phyloP scores from a whole-genome alignment of 805 yeast genomes.

The Wickerhamiella spandovensis region DNA sequence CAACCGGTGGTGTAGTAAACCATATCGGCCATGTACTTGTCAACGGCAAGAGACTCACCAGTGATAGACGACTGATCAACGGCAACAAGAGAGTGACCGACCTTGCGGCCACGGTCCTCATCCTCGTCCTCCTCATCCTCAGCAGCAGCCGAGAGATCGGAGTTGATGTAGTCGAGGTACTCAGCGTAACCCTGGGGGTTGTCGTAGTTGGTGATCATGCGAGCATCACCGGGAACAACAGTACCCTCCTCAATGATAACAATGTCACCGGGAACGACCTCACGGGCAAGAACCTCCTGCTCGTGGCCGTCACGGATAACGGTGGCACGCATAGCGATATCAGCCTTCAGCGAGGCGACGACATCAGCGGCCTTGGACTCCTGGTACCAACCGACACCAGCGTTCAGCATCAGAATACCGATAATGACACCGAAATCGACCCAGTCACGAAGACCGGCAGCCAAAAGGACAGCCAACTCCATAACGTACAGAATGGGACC shows the following conservation, averaged over 20 bases:
- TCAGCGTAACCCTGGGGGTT: slow-evolving; percentile 28
- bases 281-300: slow-evolving; percentile 65
- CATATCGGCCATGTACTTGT: slow-evolving; percentile 81
- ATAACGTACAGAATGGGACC: slow-evolving; percentile 93
- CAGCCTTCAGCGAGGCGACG: slow-evolving; percentile 90
- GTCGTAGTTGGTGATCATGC: slow-evolving; percentile 35
- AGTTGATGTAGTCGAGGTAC: slow-evolving; percentile 28
- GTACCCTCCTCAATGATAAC: slow-evolving; percentile 86
- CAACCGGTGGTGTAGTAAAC: slow-evolving; percentile 90
- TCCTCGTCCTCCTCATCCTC: slow-evolving; percentile 19
- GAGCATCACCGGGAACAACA: slow-evolving; percentile 88
- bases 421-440: slow-evolving; percentile 96
- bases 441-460: slow-evolving; percentile 96
- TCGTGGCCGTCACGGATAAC: slow-evolving; percentile 77
- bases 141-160: slow-evolving; percentile 21
- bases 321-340: slow-evolving; percentile 78
- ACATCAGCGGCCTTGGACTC: slow-evolving; percentile 97
- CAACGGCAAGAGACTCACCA: slow-evolving; percentile 95
- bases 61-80: slow-evolving; percentile 89
- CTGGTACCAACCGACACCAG: slow-evolving; percentile 91
- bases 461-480: slow-evolving; percentile 90
- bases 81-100: slow-evolving; percentile 67
- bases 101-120: slow-evolving; percentile 50
- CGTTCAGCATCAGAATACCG: slow-evolving; percentile 77
- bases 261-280: slow-evolving; percentile 91